phyloP scores from a whole-genome alignment of 352 stramenopile genomes.

The Globisporangium heterothallicum region DNA sequence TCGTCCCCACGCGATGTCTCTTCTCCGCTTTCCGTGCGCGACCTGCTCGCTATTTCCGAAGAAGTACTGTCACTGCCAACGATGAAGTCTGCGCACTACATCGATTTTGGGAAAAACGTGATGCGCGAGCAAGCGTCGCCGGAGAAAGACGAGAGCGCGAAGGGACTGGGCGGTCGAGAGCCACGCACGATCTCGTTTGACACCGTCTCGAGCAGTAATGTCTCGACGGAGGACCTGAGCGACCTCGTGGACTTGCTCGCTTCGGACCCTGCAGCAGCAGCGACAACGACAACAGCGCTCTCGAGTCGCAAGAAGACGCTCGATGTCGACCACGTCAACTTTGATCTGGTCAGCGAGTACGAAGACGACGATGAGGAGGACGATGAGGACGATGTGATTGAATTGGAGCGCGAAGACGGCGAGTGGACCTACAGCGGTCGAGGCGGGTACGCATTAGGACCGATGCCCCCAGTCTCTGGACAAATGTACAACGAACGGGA shows the following conservation, averaged over 20 bases:
- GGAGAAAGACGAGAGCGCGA: neutral
- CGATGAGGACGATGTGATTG: slow-evolving; percentile 4
- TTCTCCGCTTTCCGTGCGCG: neutral
- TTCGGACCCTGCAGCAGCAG: neutral
- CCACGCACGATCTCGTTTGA: slow-evolving; percentile 9
- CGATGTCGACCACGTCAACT: no score
- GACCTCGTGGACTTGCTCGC: slow-evolving; percentile 2
- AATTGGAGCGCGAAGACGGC: slow-evolving; percentile 10
- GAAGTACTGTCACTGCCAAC: neutral
- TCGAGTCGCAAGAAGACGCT: slow-evolving; percentile 9
- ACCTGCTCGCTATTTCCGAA: neutral
- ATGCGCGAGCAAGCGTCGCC: neutral
- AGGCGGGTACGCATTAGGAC: neutral
- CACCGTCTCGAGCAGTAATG: slow-evolving; percentile 5
- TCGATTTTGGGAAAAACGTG: neutral
- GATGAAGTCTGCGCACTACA: slow-evolving; percentile 1
- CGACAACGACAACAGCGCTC: neutral
- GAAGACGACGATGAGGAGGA: neutral
- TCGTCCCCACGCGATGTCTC: neutral
- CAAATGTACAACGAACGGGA: slow-evolving; percentile 1
- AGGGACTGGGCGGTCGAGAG: neutral
- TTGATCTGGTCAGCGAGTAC: no score
- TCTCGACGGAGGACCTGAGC: slow-evolving; percentile 5
- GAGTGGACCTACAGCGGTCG: slow-evolving; percentile 3
- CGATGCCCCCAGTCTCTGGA: neutral